Conservation (phyloP, 768 basidiomycete genomes). For the Tylopilus vinaceipallidus region DNA sequence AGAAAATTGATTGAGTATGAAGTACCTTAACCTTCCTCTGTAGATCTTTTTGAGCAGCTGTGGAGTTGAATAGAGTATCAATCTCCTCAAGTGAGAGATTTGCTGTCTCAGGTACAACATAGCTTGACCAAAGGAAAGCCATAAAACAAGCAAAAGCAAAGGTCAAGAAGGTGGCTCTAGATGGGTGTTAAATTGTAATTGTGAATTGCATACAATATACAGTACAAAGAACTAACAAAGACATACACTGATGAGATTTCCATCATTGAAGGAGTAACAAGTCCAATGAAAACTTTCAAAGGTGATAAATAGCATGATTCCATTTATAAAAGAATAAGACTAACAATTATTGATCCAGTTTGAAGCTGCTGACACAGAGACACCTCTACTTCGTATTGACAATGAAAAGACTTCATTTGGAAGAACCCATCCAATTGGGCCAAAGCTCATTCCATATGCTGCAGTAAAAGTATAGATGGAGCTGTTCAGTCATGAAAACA, state of each 20-base stretch:
- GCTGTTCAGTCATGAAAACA: conserved; percentile 29
- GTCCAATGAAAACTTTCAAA: conserved; percentile 65
- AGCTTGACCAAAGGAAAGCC: conserved; percentile 71
- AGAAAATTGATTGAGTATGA: not conserved
- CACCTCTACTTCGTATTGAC: conserved; percentile 77
- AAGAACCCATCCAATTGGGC: conserved; percentile 82
- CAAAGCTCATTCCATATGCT: conserved; percentile 74
- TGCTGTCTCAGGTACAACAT: conserved; percentile 73
- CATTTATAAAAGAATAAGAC: conserved; percentile 12
- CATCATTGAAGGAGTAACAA: conserved; percentile 67
- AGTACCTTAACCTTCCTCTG: conserved; percentile 50
- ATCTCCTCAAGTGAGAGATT: conserved; percentile 76
- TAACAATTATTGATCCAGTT: conserved; percentile 84
- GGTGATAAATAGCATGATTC: conserved; percentile 3
- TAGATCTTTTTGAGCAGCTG: conserved; percentile 55
- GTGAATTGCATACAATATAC: not conserved
- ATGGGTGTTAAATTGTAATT: not conserved
- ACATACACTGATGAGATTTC: conserved; percentile 56
- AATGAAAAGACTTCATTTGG: conserved; percentile 82
- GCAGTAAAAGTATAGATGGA: conserved; percentile 74
- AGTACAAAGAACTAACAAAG: not conserved
- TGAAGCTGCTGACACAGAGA: conserved; percentile 80
- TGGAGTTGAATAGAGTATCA: conserved; percentile 61
- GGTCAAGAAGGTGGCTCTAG: conserved; percentile 64
- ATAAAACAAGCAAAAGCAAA: conserved; percentile 64